These are phyloP conservation scores for Pseudonitzschia multiseries DNA, from an alignment of 108 stramenopile genomes.

Conservation along the genomic window DNA sequence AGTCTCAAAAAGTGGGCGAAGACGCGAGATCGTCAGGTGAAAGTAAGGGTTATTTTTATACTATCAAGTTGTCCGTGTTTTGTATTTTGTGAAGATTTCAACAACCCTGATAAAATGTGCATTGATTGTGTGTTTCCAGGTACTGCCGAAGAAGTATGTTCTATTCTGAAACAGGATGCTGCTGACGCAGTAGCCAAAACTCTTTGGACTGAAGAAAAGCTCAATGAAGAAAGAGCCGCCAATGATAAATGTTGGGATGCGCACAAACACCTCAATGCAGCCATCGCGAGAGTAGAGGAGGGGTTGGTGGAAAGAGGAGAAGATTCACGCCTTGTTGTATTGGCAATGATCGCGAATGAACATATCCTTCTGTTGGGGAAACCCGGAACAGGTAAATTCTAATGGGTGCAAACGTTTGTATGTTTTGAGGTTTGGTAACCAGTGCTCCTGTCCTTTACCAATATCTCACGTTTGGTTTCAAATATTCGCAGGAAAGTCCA, in stretches of 20 bases:
- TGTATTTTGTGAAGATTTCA: neutral
- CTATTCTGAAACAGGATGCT: slow-evolving; percentile 10
- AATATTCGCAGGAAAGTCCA: slow-evolving; percentile 11
- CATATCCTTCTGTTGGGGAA: slow-evolving; percentile 51
- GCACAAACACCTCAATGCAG: slow-evolving; percentile 18
- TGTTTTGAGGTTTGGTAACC: neutral
- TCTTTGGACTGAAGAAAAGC: slow-evolving; percentile 15
- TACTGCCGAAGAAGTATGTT: neutral
- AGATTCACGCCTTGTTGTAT: slow-evolving; percentile 63
- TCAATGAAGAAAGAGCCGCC: slow-evolving; percentile 6
- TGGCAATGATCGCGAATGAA: slow-evolving; percentile 63
- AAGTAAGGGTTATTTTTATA: neutral
- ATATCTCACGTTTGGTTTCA: neutral
- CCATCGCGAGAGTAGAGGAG: slow-evolving; percentile 46
- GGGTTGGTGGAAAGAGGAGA: slow-evolving; percentile 69
- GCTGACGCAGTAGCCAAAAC: neutral
- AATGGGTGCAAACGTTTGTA: neutral
- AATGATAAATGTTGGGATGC: slow-evolving; percentile 13
- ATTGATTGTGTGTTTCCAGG: neutral
- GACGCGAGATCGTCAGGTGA: neutral
- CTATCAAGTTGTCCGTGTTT: neutral
- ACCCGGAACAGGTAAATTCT: slow-evolving; percentile 9
- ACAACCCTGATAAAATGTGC: neutral
- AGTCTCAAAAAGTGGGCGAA: neutral
- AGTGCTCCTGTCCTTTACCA: neutral